phyloP scores from a whole-genome alignment of 345 rosid species.

The Linum trigynum region DNA sequence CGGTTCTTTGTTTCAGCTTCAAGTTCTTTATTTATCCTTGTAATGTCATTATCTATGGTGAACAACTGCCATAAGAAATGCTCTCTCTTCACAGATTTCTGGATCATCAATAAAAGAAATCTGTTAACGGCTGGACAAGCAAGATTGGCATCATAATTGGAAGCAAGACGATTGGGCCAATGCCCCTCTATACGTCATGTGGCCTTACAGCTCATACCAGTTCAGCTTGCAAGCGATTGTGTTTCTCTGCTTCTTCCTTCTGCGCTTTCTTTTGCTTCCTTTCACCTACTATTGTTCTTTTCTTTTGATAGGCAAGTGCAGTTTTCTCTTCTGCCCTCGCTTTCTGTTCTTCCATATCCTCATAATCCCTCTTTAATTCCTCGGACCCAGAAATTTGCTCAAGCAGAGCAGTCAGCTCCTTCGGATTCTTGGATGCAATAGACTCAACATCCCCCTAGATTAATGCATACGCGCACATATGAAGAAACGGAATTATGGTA shows the following conservation, averaged over 20 bases:
- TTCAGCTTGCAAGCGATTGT: conserved; percentile 72
- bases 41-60: conserved; percentile 63
- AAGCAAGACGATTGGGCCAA: background rate
- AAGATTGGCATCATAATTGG: too few species aligned
- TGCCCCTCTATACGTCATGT: background rate
- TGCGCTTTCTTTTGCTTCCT: conserved; percentile 97
- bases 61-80: conserved; percentile 79
- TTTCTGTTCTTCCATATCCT: conserved; percentile 64
- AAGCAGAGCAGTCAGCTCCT: conserved; percentile 77
- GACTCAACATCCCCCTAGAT: conserved; percentile 97
- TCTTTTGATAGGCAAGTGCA: conserved; percentile 70
- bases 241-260: conserved; percentile 98
- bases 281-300: conserved; percentile 67
- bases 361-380: conserved; percentile 86
- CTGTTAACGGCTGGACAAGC: background rate
- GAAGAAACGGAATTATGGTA: too few species aligned
- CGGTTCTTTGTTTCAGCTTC: conserved; percentile 55
- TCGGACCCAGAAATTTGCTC: conserved; percentile 98
- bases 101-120: conserved; percentile 14
- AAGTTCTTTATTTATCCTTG: conserved; percentile 48
- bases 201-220: conserved; percentile 42
- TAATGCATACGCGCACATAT: background rate
- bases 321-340: conserved; percentile 80
- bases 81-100: conserved; percentile 84
- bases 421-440: conserved; percentile 91